Conservation (phyloP, 2,329 filamentous ascomycete species). For the Neopestalotiopsis sp. region DNA sequence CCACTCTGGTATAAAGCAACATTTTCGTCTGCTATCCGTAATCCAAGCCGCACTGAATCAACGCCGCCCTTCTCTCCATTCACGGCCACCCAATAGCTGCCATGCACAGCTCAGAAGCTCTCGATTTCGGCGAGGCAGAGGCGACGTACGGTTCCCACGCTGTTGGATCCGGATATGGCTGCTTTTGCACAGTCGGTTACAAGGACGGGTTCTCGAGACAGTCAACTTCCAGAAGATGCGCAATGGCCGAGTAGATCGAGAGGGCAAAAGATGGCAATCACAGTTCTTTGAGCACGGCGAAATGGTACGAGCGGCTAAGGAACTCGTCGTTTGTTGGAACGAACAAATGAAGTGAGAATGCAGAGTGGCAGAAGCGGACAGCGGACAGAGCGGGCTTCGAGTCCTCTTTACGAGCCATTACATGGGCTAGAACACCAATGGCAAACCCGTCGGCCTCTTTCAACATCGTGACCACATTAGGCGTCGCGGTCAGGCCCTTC, state of each 20-base stretch:
- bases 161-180: not conserved
- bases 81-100: not conserved
- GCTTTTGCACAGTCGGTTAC: not conserved
- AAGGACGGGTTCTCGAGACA: not conserved
- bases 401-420: constrained; percentile 10
- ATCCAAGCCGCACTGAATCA: constrained; percentile 2
- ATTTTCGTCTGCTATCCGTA: constrained; percentile 41
- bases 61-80: constrained; percentile 6
- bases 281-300: not conserved
- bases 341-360: not conserved
- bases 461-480: constrained; percentile 17
- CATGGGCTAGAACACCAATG: constrained; percentile 11
- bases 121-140: not conserved
- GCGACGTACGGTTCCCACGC: not conserved
- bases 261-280: not conserved
- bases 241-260: not conserved
- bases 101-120: not conserved
- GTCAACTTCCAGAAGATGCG: not conserved
- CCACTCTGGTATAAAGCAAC: constrained; percentile 64
- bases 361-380: not conserved
- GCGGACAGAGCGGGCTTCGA: not conserved
- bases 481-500: constrained; percentile 14
- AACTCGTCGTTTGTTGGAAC: not conserved
- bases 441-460: constrained; percentile 5
- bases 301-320: not conserved